These are phyloP conservation scores for Thamnidium elegans DNA, from an alignment of 192 early-diverging fungal species.

Conservation along the genomic window DNA sequence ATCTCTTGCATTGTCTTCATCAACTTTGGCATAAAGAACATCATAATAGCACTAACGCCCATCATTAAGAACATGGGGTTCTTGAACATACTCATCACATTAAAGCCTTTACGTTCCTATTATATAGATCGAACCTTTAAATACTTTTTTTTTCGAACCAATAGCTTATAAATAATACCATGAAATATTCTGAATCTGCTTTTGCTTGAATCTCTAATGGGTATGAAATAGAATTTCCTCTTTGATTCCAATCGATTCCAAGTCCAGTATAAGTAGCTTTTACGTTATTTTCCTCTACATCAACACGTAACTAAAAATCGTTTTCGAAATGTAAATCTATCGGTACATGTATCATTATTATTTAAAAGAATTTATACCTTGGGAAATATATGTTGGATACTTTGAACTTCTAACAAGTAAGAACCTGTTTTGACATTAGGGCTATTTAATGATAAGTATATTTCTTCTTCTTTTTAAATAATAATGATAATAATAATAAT, in stretches of 20 bases:
- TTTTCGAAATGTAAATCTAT: background rate
- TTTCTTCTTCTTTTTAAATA: too few species aligned
- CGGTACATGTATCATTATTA: background rate
- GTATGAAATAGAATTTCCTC: conserved; percentile 39
- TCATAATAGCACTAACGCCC: conserved; percentile 50
- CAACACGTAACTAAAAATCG: conserved; percentile 44
- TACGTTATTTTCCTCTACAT: conserved; percentile 38
- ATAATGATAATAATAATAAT: background rate
- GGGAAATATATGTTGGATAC: conserved; percentile 50
- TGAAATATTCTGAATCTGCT: conserved; percentile 44
- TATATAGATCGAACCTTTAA: background rate
- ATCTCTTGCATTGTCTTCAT: conserved; percentile 39
- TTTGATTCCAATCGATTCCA: conserved; percentile 49
- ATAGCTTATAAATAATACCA: too few species aligned
- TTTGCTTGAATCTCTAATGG: conserved; percentile 47
- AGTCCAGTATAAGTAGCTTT: conserved; percentile 36
- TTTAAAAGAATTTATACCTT: conserved; percentile 32
- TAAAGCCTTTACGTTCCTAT: conserved; percentile 55
- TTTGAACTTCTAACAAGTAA: conserved; percentile 53
- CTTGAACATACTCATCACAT: conserved; percentile 46
- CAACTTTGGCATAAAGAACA: conserved; percentile 57
- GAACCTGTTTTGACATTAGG: conserved; percentile 44
- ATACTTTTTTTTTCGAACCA: conserved; percentile 1
- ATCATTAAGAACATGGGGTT: conserved; percentile 64
- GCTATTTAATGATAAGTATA: conserved; percentile 26